A percentile compares a stretch with the other conserved stretches of the same genome.
These are phyloP conservation scores for Pythium brachiatum DNA, from an alignment of 352 stramenopile species.

Conservation along the genomic window DNA sequence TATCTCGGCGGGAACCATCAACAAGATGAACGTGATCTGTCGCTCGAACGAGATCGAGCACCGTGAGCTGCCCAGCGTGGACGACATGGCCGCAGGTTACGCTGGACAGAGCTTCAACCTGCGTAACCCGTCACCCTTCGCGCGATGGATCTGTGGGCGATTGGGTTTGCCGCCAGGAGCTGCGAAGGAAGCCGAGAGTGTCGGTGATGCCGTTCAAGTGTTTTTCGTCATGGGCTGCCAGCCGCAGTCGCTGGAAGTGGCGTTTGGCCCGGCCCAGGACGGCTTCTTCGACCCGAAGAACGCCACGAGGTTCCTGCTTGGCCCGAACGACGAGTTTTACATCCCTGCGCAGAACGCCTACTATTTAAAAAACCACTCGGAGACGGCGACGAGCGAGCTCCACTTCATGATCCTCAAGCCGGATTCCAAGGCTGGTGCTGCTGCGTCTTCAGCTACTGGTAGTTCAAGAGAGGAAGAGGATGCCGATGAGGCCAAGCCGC, in stretches of 20 bases:
- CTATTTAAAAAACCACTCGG: conserved; percentile 95
- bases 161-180: conserved; percentile 89
- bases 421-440: conserved; percentile 26
- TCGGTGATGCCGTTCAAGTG: conserved; percentile 92
- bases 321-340: conserved; percentile 95
- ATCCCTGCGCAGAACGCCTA: conserved; percentile 96
- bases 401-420: conserved; percentile 95
- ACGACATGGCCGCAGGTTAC: conserved; percentile 49
- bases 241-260: conserved; percentile 71
- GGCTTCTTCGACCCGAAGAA: conserved; percentile 87
- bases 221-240: conserved; percentile 94
- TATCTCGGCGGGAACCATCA: conserved; percentile 45
- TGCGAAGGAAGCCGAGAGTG: conserved; percentile 95
- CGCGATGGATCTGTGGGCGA: conserved; percentile 89
- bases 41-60: conserved; percentile 69
- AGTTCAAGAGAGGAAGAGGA: background rate
- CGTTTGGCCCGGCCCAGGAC: conserved; percentile 60
- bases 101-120: conserved; percentile 90
- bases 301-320: conserved; percentile 93
- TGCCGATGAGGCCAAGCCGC: background rate
- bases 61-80: conserved; percentile 60
- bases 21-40: conserved; percentile 82
- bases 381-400: conserved; percentile 79
- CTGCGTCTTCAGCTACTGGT: background rate
- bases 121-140: conserved; percentile 56